Evolutionary conservation across 73 alveolate genomes (phyloP).

Genomic region (Paramecium sonneborni): DNA sequence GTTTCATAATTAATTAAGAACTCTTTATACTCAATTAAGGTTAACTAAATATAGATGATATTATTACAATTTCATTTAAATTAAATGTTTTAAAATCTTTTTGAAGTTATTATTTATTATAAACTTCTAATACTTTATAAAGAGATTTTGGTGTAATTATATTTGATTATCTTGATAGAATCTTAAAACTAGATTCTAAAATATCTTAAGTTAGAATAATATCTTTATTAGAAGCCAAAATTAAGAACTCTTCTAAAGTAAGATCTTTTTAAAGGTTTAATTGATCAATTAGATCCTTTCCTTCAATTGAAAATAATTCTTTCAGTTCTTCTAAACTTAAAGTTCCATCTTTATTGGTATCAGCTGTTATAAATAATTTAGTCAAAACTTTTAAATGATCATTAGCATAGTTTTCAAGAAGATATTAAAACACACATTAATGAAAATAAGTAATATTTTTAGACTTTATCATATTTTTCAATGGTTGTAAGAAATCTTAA

Average conservation of each 20-base stretch:
- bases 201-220: background rate
- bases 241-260: background rate
- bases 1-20: background rate
- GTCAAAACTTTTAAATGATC: conserved; percentile 5
- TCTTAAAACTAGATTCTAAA: background rate
- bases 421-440: background rate
- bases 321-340: background rate
- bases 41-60: background rate
- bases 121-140: background rate
- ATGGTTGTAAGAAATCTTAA: background rate
- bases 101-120: background rate
- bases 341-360: background rate
- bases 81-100: background rate
- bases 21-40: background rate
- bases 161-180: background rate
- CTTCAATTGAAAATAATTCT: background rate
- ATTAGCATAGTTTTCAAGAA: background rate
- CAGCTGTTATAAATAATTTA: background rate
- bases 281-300: background rate
- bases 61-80: background rate
- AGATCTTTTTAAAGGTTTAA: background rate
- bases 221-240: background rate
- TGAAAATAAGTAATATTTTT: background rate
- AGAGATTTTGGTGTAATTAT: background rate
- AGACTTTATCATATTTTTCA: background rate